A percentile compares a stretch with the other conserved stretches of the same genome.
These are phyloP conservation scores for Holtermanniella nyarrowii DNA, from an alignment of 768 basidiomycete genomes.

Conservation along the genomic window DNA sequence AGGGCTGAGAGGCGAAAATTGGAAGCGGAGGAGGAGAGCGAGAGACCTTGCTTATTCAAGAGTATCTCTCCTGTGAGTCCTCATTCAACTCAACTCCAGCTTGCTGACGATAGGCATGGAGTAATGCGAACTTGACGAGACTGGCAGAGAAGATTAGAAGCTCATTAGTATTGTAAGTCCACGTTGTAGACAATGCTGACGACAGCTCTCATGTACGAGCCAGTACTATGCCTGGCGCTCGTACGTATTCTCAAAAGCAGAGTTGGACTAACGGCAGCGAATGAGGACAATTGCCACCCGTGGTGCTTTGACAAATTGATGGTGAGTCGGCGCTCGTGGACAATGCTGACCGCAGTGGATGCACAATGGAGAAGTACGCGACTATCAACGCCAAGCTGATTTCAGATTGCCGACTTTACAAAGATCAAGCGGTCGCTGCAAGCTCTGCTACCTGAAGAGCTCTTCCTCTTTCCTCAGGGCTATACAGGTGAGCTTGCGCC, in stretches of 20 bases:
- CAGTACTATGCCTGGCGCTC: constrained; percentile 51
- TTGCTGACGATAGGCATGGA: constrained; percentile 64
- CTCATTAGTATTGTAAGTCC: constrained; percentile 76
- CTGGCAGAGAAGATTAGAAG: constrained; percentile 96
- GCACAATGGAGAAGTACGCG: constrained; percentile 70
- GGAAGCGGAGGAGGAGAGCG: constrained; percentile 30
- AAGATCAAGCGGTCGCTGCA: constrained; percentile 74
- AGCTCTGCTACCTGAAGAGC: constrained; percentile 61
- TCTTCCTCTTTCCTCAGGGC: constrained; percentile 78
- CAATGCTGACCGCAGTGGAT: constrained; percentile 61
- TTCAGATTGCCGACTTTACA: constrained; percentile 62
- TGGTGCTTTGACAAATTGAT: constrained; percentile 85
- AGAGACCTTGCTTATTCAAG: constrained; percentile 80
- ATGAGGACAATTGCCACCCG: constrained; percentile 55
- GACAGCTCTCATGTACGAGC: constrained; percentile 77
- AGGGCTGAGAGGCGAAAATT: constrained; percentile 9
- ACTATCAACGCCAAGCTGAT: neutral
- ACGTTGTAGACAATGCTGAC: no score
- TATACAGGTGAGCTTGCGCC: constrained; percentile 60
- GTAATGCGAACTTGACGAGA: constrained; percentile 83
- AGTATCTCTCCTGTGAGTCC: constrained; percentile 76
- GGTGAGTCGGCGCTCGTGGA: constrained; percentile 55
- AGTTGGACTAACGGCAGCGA: constrained; percentile 16
- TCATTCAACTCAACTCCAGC: neutral
- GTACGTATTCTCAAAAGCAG: constrained; percentile 17